Evolutionary conservation across 768 basidiomycete genomes (phyloP), one percentile per base, ranked within the genome.

Genomic region (Dioszegia aurantiaca): DNA sequence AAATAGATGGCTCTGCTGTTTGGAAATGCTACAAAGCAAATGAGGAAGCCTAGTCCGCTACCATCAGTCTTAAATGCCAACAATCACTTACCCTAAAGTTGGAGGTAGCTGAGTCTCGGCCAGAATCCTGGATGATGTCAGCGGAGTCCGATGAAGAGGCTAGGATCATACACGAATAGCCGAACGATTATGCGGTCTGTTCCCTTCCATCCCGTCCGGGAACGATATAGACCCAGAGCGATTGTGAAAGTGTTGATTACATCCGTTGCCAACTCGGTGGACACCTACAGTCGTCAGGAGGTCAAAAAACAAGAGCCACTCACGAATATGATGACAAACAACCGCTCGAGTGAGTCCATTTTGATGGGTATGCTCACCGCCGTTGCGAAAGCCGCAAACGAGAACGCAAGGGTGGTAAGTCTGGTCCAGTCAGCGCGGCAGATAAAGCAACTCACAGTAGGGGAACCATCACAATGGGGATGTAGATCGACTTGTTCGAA

Each of bases 41-140:
- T 42, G 21, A 42, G 14, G 21, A 17, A 42, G 16, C 40, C 40
- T 8, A 42, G 40, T 5, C 9, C 40, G 14, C 40, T 42, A n/a
- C 21, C 17, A n/a, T 42, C 17, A 42, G 40, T n/a, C 19, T 5
- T 42, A 9, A 23, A 47, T 47, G 16, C 26, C 23, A n/a, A 23
- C 17, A 44, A 21, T 9, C 9, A 47, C 45, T 47, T 23, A 47
- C 45, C 6, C 30, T 10, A 47, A 24, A 12, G 45, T 47, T 12
- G 45, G 45, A 4, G 45, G 45, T 47, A 47, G 26, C 26, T 47
- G 45, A 47, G 45, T 47, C 23, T 47, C 45, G 6, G 30, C 45
- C 5, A 23, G 10, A 6, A 47, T 31, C 8, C 45, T 10, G 40
- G 9, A 37, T 37, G 8, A 17, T n/a, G 17, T 42, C 14, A 42